phyloP scores from a whole-genome alignment of 257 asterid species.

The Ophiorrhiza pumila region DNA sequence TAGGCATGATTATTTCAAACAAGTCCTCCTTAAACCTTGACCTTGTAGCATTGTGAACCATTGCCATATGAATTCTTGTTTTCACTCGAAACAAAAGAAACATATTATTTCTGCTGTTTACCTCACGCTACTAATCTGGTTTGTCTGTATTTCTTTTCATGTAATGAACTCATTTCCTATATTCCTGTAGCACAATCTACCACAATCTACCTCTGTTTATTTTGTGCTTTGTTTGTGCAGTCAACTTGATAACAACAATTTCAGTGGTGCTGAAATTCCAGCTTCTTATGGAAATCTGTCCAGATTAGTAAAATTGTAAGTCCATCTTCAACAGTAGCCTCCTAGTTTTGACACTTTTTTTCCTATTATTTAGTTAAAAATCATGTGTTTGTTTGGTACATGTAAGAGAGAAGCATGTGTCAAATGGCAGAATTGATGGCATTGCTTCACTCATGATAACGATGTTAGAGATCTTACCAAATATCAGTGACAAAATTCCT shows the following conservation, averaged over 20 bases:
- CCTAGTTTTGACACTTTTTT: background rate
- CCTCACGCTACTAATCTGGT: background rate
- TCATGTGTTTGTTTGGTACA: background rate
- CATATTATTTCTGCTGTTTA: background rate
- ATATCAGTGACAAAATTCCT: background rate
- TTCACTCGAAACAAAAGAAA: background rate
- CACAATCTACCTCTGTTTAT: background rate
- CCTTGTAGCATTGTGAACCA: background rate
- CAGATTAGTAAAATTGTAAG: conserved; percentile 37
- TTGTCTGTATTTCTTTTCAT: background rate
- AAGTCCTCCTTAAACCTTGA: background rate
- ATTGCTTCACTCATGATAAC: background rate
- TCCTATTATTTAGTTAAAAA: background rate
- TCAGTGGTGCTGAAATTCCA: conserved; percentile 41
- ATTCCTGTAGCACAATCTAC: too few species aligned
- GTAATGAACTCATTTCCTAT: background rate
- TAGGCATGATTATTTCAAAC: background rate
- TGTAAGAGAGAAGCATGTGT: background rate
- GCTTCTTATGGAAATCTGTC: conserved; percentile 37
- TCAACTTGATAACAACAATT: conserved; percentile 49
- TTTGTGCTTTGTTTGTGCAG: conserved; percentile 26
- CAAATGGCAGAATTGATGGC: background rate
- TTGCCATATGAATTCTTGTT: background rate
- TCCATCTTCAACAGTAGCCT: conserved; percentile 12
- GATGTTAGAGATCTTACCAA: background rate